A percentile compares a stretch with the other conserved stretches of the same genome.
Conservation (phyloP, 495 filamentous ascomycete species). For the Penicillium tannophilum region DNA sequence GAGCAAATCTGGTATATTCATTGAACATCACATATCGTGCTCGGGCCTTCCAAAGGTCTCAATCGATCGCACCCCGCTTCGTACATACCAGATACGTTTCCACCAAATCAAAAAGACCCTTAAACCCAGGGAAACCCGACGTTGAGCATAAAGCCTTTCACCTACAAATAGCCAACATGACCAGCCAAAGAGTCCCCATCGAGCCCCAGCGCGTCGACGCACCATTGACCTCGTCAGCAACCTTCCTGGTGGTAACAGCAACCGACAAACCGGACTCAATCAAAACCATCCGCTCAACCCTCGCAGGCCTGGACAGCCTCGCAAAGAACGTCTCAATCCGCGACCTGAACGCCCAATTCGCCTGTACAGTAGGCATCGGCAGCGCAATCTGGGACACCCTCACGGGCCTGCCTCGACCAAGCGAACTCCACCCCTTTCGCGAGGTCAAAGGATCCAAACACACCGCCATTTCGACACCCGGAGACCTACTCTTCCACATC, state of each 20-base stretch:
- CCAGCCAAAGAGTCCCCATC: conserved; percentile 35
- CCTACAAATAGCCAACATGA: conserved; percentile 17
- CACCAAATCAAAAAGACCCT: background rate
- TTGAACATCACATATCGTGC: background rate
- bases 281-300: conserved; percentile 43
- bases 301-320: conserved; percentile 47
- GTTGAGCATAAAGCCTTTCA: background rate
- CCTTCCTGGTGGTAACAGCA: conserved; percentile 53
- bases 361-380: conserved; percentile 58
- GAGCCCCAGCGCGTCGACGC: conserved; percentile 50
- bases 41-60: background rate
- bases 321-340: conserved; percentile 58
- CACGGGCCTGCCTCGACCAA: conserved; percentile 45
- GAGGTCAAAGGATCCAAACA: conserved; percentile 47
- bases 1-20: background rate
- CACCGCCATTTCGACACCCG: conserved; percentile 53
- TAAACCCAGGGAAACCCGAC: background rate
- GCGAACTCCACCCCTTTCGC: conserved; percentile 55
- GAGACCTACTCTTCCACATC: conserved; percentile 60
- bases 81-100: background rate
- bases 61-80: background rate
- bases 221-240: conserved; percentile 51
- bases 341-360: conserved; percentile 49
- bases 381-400: conserved; percentile 51
- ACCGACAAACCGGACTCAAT: conserved; percentile 38